Conservation (phyloP, 805 yeast species). For the Schwanniomyces polymorphus region DNA sequence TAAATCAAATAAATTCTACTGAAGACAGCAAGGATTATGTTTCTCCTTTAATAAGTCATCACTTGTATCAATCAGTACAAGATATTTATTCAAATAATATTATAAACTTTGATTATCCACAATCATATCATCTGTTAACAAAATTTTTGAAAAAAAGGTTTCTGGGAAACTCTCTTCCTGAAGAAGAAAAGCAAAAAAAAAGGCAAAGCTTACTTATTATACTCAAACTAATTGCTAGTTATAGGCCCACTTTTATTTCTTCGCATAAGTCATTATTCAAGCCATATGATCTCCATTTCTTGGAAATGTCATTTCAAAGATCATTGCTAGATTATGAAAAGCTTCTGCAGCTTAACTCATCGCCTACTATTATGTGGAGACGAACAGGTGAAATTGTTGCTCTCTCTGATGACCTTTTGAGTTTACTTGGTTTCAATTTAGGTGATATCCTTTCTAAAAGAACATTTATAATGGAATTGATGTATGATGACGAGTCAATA, state of each 20-base stretch:
- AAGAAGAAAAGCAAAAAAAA: constrained; percentile 27
- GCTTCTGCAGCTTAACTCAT: constrained; percentile 53
- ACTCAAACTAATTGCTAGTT: constrained; percentile 60
- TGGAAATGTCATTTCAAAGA: constrained; percentile 47
- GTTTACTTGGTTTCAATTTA: constrained; percentile 63
- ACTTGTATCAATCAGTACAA: constrained; percentile 51
- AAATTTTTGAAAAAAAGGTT: constrained; percentile 54
- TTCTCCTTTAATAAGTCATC: constrained; percentile 57
- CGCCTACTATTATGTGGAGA: constrained; percentile 85
- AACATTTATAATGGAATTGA: constrained; percentile 71
- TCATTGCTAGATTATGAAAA: constrained; percentile 46
- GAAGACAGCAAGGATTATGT: constrained; percentile 39
- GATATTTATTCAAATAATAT: constrained; percentile 49
- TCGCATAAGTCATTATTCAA: constrained; percentile 67
- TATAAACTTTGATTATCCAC: constrained; percentile 60
- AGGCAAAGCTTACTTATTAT: constrained; percentile 39
- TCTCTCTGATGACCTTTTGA: constrained; percentile 70
- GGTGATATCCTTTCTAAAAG: constrained; percentile 58
- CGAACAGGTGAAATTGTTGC: constrained; percentile 84
- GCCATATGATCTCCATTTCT: constrained; percentile 64
- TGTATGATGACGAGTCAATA: constrained; percentile 74
- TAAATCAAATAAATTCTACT: constrained; percentile 1
- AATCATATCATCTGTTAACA: constrained; percentile 61
- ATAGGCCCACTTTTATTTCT: constrained; percentile 75
- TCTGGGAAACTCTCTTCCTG: constrained; percentile 46